Base-by-base conservation (phyloP, 805 yeast genomes). In the Cephaloascus albidus region DNA sequence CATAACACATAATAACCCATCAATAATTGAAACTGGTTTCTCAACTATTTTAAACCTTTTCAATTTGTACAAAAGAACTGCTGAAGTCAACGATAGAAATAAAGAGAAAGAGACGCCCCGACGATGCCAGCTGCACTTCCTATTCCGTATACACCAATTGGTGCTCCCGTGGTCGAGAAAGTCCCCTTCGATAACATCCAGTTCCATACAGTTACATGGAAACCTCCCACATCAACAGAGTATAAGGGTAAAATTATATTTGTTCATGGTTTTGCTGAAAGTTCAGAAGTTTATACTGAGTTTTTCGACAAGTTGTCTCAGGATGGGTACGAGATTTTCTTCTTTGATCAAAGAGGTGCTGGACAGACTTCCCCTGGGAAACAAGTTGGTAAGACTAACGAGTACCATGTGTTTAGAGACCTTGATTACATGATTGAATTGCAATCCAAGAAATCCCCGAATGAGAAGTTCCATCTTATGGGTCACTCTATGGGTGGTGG, bases 401-500 rank as follows among this genome's bases (percentile, higher is more conserved):
- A 82, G 43, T 48, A 45, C 36, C 72, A 71, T 43, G 72, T 75
- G 2, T 77, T 74, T 50, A 63, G 68, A 19, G 89, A 80, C 52
- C 61, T 84, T 47, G 78, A 81, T 40, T 72, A 63, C 49, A 72
- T 84, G 54, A 56, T 80, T 39, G 61, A 72, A 40, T 52, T 51
- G 36, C 70, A 69, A 38, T 48, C 69, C 18, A 65, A 68, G 16
- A 61, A 63, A 20, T 55, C 54, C 4, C 53, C 53, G 30, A 35
- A 41, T 3, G 65, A 63, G 36, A 72, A 72, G 44, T 47, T 82
- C 26, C 70, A 63, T 47, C 50, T 85, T 36, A 62, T 72, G 50
- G 88, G 90, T 1, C 86, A 79, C 46, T 82, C 88, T 8, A 82
- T 85, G 89, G 95, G 95, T 38, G 90, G 90, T 17, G 89, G 82